Evolutionary conservation across 495 filamentous ascomycete species (phyloP).

Genomic region (Hyaloscypha hepaticicola): DNA sequence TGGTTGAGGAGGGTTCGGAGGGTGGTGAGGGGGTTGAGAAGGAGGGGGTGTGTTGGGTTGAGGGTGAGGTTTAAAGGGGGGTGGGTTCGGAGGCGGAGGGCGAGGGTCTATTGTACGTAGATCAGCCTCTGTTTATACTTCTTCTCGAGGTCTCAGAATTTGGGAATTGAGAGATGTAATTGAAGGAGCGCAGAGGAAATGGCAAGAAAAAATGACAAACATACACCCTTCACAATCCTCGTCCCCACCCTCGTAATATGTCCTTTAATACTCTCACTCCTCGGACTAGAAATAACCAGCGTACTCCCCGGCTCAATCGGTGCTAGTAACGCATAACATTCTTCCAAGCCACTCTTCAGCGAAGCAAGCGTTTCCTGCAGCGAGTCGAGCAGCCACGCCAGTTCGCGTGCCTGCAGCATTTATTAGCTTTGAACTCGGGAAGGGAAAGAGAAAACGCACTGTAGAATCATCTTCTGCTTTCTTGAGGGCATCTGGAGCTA

Average conservation of each 20-base stretch:
- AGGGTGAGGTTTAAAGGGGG: conserved; percentile 49
- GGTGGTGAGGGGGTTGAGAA: conserved; percentile 65
- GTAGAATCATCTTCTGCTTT: conserved; percentile 65
- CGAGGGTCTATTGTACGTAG: conserved; percentile 38
- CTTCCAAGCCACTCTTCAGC: conserved; percentile 80
- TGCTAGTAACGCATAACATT: conserved; percentile 80
- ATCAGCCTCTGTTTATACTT: conserved; percentile 2
- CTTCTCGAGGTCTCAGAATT: conserved; percentile 20
- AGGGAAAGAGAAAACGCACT: conserved; percentile 29
- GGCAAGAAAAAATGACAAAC: conserved; percentile 32
- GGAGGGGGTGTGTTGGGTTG: conserved; percentile 55
- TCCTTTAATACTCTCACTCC: conserved; percentile 89
- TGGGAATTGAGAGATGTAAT: conserved; percentile 3
- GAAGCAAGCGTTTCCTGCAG: conserved; percentile 75
- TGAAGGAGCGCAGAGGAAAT: not conserved
- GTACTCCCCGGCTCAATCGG: conserved; percentile 82
- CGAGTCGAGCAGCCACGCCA: conserved; percentile 81
- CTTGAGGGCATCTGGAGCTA: conserved; percentile 61
- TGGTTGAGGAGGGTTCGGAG: conserved; percentile 74
- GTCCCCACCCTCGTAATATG: conserved; percentile 81
- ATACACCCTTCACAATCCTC: conserved; percentile 72
- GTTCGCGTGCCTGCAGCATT: conserved; percentile 63
- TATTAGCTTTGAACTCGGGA: not conserved
- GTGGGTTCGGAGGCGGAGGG: conserved; percentile 49
- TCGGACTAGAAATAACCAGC: conserved; percentile 80